Evolutionary conservation across 495 filamentous ascomycete species (phyloP), one percentile per base, ranked within the genome.

Genomic region (Glutinoglossum americanum): DNA sequence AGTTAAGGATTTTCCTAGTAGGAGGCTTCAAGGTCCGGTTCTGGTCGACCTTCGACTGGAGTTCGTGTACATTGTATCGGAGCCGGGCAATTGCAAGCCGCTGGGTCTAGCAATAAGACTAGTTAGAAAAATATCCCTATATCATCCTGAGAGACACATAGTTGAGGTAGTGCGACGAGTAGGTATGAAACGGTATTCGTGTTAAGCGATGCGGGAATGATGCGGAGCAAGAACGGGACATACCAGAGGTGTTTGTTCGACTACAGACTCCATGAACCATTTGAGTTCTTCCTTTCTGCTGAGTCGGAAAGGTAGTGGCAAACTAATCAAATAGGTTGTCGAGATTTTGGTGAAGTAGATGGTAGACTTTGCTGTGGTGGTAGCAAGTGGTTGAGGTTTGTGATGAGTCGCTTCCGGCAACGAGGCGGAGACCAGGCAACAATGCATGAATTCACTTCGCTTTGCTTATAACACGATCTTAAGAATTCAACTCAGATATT

Each of bases 1-100:
- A 85, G 70, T 83, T 80, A 68, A 82, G 81, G 66, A 80, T 70
- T 70, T 81, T 83, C 64, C 78, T 73, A 48, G 70, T 69, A 28
- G 78, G 65, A 4, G 65, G 56, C 3, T 54, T 27, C 35, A 62
- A 53, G 15, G 56, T 63, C 27, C 65, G 61, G 51, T 61, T 63
- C 13, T 55, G 58, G 45, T 65, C 63, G 51, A 65, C 65, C 37
- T 65, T 54, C 3, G 49, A 28, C 23, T 53, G 49, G 2, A 76
- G 69, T 68, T 75, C 74, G 58, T 74, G 75, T 37, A 66, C 64
- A 9, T 59, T 62, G 57, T 67, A 62, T 37, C 68, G 60, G 17
- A 70, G 66, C 61, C 65, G 66, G 57, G 68, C 68, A 55, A 68
- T 60, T 57, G 62, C 63, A 47, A 69, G 63, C 30, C 59, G 54